Evolutionary conservation across 1,284 basidiomycete species (phyloP), one percentile per base, ranked within the genome.

Genomic region (Mycosarcoma mackinlayi): DNA sequence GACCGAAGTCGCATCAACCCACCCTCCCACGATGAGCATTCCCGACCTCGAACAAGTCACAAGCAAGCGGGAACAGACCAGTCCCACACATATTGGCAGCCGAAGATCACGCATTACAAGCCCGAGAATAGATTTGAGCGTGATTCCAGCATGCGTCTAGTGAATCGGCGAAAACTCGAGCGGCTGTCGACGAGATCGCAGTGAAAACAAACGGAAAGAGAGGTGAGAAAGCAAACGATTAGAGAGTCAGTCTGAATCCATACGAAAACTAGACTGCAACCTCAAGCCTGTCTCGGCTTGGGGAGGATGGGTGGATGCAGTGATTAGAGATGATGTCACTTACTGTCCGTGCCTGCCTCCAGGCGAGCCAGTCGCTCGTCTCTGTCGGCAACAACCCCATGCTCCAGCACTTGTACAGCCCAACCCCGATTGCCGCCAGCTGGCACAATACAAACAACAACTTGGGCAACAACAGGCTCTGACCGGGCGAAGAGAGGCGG

Each of bases 331-430:
- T n/a, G n/a, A n/a, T n/a, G n/a, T n/a, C n/a, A 79, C 79, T 68
- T 69, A 81, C 79, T 13, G 47, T 50, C 28, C 68, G 53, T 18
- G 74, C 39, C 64, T 79, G 49, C 51, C 75, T 71, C 78, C 78
- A 81, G 19, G 79, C 79, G 7, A 81, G 52, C 79, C 79, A 81
- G 55, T 81, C 79, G 69, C 77, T 79, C 34, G 69, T 76, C 48
- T 77, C 78, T n/a, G 79, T 81, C 2, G 79, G 79, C 27, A 81
- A 51, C 19, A 81, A 55, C 2, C 79, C 79, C 79, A 81, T 81
- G 56, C 77, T 79, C 75, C 75, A 79, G 60, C 78, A 80, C 63
- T 81, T 81, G 69, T 79, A 81, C 35, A 81, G 28, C 2, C 78
- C 79, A 16, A 81, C 28, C 18, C 68, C 65, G 18, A 80, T 61